Evolutionary conservation across 371 early-diverging fungal species (phyloP), one percentile per base, ranked within the genome.

Genomic region (Mucor indicus): DNA sequence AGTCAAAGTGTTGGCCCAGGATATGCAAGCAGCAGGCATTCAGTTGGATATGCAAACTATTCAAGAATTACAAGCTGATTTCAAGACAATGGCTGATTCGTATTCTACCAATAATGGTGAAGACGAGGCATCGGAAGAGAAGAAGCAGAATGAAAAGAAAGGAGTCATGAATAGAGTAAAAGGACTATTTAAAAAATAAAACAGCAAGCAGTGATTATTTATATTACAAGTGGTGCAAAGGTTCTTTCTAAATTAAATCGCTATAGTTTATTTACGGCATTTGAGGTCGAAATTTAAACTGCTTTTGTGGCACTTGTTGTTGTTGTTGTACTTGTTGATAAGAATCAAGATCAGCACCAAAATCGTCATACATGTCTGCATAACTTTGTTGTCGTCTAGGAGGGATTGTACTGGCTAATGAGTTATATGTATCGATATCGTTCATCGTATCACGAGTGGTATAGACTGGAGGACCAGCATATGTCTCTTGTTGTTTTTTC

Each of bases 1-100:
- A 4, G 60, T 64, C 2, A 36, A 50, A 27, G 44, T 55, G 15
- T 39, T 73, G 3, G 60, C 57, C 10, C 55, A 62, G 39, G 64
- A 59, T 19, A 64, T 73, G 64, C 59, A 62, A 16, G 60, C 57
- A 13, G 74, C 74, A 11, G 70, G 70, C 12, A 69, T 73, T 24
- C 64, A 61, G 31, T 38, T 69, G 17, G 74, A 73, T 33, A 64
- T 73, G 67, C 40, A 44, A 16, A 53, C 65, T 0, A 53, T 73
- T 20, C 62, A 62, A 43, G 74, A 69, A 49, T 42, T 73, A 4
- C 69, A 72, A 37, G 45, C 58, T 23, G 52, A 27, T 4, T 51
- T 64, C 25, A 50, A 33, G 12, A 44, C 12, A 9, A 9, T 55
- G 42, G 25, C 45, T 16, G 10, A n/a, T n/a, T n/a, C n/a, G n/a